phyloP scores from a whole-genome alignment of 768 basidiomycete genomes.

The Calocera viscosa region DNA sequence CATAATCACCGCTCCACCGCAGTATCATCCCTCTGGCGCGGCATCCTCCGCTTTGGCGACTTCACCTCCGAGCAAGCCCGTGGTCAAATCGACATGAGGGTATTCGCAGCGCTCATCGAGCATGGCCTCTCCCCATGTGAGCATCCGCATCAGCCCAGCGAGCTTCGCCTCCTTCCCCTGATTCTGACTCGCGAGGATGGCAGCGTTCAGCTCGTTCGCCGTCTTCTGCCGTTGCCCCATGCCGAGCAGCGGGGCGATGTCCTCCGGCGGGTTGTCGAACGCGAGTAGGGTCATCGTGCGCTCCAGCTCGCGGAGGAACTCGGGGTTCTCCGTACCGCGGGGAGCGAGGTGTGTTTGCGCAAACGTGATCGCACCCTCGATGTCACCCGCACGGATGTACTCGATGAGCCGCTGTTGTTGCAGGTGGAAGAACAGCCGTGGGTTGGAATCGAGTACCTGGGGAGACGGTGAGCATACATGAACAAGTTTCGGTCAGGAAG shows the following conservation, averaged over 20 bases:
- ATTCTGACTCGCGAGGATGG: slow-evolving; percentile 81
- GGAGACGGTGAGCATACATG: slow-evolving; percentile 11
- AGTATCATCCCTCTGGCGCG: background rate
- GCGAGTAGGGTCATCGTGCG: slow-evolving; percentile 82
- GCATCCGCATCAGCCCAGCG: slow-evolving; percentile 62
- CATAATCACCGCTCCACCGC: background rate
- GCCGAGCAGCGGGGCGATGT: slow-evolving; percentile 67
- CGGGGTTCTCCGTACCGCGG: slow-evolving; percentile 86
- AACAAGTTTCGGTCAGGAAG: slow-evolving; percentile 13
- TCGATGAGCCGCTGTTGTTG: slow-evolving; percentile 96
- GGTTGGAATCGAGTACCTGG: slow-evolving; percentile 93
- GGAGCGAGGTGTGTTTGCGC: slow-evolving; percentile 91
- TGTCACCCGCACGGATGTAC: slow-evolving; percentile 69
- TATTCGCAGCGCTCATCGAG: slow-evolving; percentile 65
- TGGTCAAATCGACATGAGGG: slow-evolving; percentile 43
- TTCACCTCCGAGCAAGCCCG: background rate
- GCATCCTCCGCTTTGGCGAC: background rate
- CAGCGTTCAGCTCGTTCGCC: slow-evolving; percentile 91
- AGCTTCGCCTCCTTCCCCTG: slow-evolving; percentile 90
- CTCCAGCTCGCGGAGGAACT: slow-evolving; percentile 85
- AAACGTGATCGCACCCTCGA: slow-evolving; percentile 72
- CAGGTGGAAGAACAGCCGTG: slow-evolving; percentile 83
- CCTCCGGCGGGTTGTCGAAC: slow-evolving; percentile 39
- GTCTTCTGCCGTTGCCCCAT: slow-evolving; percentile 84
- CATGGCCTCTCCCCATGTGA: slow-evolving; percentile 79